Base-by-base conservation (phyloP, 2,329 filamentous ascomycete genomes). In the Shiraia sp. region DNA sequence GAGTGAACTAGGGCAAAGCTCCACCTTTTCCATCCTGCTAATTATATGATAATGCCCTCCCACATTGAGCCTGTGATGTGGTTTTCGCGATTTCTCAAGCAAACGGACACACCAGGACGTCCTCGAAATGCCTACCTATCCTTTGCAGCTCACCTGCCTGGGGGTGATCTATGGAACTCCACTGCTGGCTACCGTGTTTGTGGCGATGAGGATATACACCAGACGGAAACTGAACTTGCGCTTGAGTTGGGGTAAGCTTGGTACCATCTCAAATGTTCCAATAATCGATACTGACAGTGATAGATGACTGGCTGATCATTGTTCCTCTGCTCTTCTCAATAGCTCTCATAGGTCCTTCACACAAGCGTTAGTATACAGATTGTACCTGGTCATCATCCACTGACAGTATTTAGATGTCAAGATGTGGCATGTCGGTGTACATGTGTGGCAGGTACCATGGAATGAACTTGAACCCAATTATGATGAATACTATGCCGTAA, bases 281-380 rank as follows among this genome's bases (percentile, higher is more conserved):
- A 28, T 44, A 22, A 16, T n/a, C 24, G 43, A 53, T 66, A 45
- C 65, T 49, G 24, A 3, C 26, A 12, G 6, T 38, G 30, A 25
- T 30, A 68, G 68, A 72, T 55, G 69, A 72, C 60, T 69, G 65
- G 59, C 48, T 69, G 22, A 69, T 72, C 44, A 59, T 65, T 12
- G 16, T 68, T 13, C 66, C 68, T 25, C 49, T 61, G 8, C 38
- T 69, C 10, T 36, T 69, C n/a, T 69, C 66, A 17, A 55, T 68
- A 38, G 66, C 66, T 13, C 51, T 69, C 4, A 68, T 69, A 32
- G 64, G 63, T 12, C 66, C 66, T 14, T 69, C 66, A 27, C 59
- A 62, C 22, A 63, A 41, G 60, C 63, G 66, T 68, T 9, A 50
- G 65, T 61, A 36, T 26, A 30, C 14, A 23, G 17, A 3, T 36